A percentile compares a stretch with the other conserved stretches of the same genome.
phyloP scores from a whole-genome alignment of 331 rosid species.

The Dryas integrifolia region DNA sequence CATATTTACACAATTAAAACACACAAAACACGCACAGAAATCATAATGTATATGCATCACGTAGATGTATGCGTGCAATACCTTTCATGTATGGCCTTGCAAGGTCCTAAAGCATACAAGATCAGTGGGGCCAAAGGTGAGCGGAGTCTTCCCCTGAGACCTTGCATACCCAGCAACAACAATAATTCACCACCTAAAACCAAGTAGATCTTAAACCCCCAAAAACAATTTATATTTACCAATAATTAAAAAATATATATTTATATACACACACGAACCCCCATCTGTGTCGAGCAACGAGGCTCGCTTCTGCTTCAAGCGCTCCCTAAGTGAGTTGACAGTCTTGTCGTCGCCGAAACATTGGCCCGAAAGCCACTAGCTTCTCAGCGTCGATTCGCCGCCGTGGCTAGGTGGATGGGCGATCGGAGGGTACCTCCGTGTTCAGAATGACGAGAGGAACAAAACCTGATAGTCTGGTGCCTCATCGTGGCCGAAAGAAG shows the following conservation, averaged over 20 bases:
- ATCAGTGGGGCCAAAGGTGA: conserved; percentile 88
- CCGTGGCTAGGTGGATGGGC: too few species aligned
- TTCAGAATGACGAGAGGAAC: too few species aligned
- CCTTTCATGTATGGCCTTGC: conserved; percentile 89
- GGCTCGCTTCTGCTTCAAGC: conserved; percentile 64
- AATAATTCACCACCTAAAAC: conserved; percentile 24
- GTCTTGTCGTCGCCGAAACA: conserved; percentile 28
- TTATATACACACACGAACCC: background rate
- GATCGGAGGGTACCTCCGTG: too few species aligned
- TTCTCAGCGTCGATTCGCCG: too few species aligned
- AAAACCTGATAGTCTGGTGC: too few species aligned
- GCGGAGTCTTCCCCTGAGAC: conserved; percentile 67
- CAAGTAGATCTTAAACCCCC: conserved; percentile 31
- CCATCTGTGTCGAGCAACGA: conserved; percentile 50
- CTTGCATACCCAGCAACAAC: conserved; percentile 65
- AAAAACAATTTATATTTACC: background rate
- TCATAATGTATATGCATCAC: too few species aligned
- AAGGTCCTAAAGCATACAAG: conserved; percentile 89
- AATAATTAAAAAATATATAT: background rate
- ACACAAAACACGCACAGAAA: background rate
- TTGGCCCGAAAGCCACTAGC: too few species aligned
- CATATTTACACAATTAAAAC: background rate
- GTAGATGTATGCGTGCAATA: conserved; percentile 12
- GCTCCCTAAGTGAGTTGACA: conserved; percentile 72
- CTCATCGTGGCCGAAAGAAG: too few species aligned